Base-by-base conservation (phyloP, 805 yeast genomes). In the Yamadazyma scolyti region DNA sequence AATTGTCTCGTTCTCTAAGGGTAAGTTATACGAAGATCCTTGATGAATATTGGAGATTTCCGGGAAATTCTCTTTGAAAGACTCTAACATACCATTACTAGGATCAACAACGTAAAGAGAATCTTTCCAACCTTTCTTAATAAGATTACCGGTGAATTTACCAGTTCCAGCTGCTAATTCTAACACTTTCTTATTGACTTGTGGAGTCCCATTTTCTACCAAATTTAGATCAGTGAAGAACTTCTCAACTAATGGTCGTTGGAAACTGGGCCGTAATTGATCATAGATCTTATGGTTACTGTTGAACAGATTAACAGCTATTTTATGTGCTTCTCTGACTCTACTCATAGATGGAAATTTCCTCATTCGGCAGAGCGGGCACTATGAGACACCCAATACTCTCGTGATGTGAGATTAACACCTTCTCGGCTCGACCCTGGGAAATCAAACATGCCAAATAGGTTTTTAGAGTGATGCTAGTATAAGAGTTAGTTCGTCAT, bases 141-240 rank as follows among this genome's bases (percentile, higher is more conserved):
- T 52, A 15, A 78, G 50, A 25, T 65, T 55, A 16, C 49, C 52
- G 2, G 82, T 77, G 56, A 77, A 78, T 42, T 77, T 77, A 7
- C 84, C 83, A 0, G 83, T 78, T 0, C 83, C 84, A 9, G 75
- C 71, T 2, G 80, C 84, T 13, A 78, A 45, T 30, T 78, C 84
- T 22, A 69, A 36, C 6, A 70, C 49, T 4, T 31, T 42, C 34
- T 58, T 59, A 6, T 45, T 37, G 5, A 47, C 48, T 9, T 37
- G 21, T 22, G 46, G 45, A 5, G n/a, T 30, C 12, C 25, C 15
- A n/a, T 35, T 28, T 2, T 39, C 30, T 2, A 46, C 37, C 13
- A 76, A 44, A 0, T 50, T 52, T 17, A 71, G 46, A 8, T 58
- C 61, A 4, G 43, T 42, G n/a, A 73, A 44, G 36, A 75, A 65